Base-by-base conservation (phyloP, 148 eudicot genomes). In the Fagopyrum homotropicum region DNA sequence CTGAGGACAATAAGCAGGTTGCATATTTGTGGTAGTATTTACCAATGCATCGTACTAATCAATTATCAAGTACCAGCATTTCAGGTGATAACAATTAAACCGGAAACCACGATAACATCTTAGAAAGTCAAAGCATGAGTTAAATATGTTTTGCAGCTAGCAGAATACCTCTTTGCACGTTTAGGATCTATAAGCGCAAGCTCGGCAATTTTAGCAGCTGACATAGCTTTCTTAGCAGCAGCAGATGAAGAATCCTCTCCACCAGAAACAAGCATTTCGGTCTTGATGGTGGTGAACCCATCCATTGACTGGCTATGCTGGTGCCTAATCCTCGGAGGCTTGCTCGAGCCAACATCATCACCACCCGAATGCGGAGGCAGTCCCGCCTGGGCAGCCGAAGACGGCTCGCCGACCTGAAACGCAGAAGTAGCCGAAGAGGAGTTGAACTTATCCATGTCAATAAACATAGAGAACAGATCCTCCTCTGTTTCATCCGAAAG, bases 241-340 rank as follows among this genome's bases (percentile, higher is more conserved):
- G 82, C 88, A 50, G 81, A 64, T 11, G 85, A 80, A 12, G 80
- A 76, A 29, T 89, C 93, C 9, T 89, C 96, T 3, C 83, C 52
- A n/a, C 90, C 89, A 0, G 90, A 78, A 69, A 78, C 83, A 61
- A 93, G 84, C 96, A 90, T 88, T 80, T 93, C 98, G 6, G 93
- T 75, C 85, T 89, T 89, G 50, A 93, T 84, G 26, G 87, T 75
- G 26, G 85, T 88, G 1, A 94, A 81, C 61, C 93, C 96, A 86
- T 93, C 98, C 96, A 93, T 89, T 0, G 98, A 93, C 80, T 84
- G 93, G 78, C 98, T 91, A 79, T 93, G 98, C 82, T 93, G 93
- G 77, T 93, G 98, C 48, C 97, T 84, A 73, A 86, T 74, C 80
- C 93, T 86, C 17, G 84, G 88, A 77, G 85, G 81, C 70, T 90